Conservation (phyloP, 208 protist species). For the Trypanosoma vivax region DNA sequence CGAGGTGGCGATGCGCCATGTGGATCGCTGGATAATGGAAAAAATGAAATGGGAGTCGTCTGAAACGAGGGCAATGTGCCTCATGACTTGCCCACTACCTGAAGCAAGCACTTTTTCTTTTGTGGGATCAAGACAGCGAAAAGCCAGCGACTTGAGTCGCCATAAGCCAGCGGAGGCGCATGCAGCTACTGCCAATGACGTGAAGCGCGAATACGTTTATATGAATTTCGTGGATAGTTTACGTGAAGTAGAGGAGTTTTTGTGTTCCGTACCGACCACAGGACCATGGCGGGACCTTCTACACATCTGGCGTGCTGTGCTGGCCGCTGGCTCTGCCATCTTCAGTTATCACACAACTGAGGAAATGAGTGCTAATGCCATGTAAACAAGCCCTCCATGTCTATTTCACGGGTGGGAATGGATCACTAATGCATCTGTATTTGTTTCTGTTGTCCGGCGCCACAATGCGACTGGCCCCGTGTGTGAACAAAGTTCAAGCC, state of each 20-base stretch:
- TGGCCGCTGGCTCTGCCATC: slow-evolving; percentile 20
- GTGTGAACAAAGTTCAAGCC: too few species aligned
- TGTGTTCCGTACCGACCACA: slow-evolving; percentile 45
- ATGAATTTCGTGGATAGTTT: slow-evolving; percentile 61
- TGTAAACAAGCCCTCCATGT: neutral
- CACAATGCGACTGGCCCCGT: too few species aligned
- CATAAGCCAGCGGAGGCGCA: neutral
- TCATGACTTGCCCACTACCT: slow-evolving; percentile 50
- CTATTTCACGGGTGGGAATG: neutral
- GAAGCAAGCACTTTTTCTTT: slow-evolving; percentile 59
- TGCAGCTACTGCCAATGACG: neutral
- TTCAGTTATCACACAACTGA: neutral
- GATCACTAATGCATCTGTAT: neutral
- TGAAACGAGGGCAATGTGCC: slow-evolving; percentile 45
- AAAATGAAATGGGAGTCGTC: slow-evolving; percentile 68
- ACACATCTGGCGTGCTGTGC: slow-evolving; percentile 50
- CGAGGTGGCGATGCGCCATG: slow-evolving; percentile 57
- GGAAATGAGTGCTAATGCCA: neutral
- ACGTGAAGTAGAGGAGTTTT: slow-evolving; percentile 55
- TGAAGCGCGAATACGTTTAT: slow-evolving; percentile 38
- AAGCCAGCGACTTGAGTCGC: neutral
- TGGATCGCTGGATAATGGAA: slow-evolving; percentile 72
- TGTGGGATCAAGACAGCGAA: slow-evolving; percentile 1
- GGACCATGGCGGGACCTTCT: slow-evolving; percentile 47
- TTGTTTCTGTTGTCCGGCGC: too few species aligned